phyloP scores from a whole-genome alignment of 208 protist genomes.

The Leishmania gerbilli region DNA sequence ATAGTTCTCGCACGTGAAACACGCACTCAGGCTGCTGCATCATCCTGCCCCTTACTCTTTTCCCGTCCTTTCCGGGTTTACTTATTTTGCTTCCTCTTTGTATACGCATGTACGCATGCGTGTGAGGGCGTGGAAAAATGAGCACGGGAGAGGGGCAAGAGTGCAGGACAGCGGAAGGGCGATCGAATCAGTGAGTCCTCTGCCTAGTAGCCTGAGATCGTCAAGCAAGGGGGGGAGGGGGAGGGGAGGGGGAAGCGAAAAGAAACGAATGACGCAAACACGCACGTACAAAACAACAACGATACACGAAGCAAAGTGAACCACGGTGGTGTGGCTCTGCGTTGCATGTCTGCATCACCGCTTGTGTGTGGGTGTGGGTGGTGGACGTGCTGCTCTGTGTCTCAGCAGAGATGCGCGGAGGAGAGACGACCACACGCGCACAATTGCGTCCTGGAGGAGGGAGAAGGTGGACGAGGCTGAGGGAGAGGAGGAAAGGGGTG shows the following conservation, averaged over 20 bases:
- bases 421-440: background rate
- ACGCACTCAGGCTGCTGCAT: background rate
- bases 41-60: constrained; percentile 6
- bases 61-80: background rate
- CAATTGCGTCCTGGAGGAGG: background rate
- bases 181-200: background rate
- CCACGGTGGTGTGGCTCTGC: background rate
- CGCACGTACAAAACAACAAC: background rate
- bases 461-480: background rate
- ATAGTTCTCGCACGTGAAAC: background rate
- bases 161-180: background rate
- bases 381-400: background rate
- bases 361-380: background rate
- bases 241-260: background rate
- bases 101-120: background rate
- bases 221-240: background rate
- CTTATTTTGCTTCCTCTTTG: background rate
- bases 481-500: background rate
- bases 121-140: background rate
- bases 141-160: background rate
- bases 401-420: background rate
- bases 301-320: background rate
- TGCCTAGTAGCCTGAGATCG: background rate
- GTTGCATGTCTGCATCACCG: background rate
- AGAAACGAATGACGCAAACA: background rate